A percentile compares a stretch with the other conserved stretches of the same genome.
Conservation (phyloP, 2,329 filamentous ascomycete species). For the Ophiostoma piceae region DNA sequence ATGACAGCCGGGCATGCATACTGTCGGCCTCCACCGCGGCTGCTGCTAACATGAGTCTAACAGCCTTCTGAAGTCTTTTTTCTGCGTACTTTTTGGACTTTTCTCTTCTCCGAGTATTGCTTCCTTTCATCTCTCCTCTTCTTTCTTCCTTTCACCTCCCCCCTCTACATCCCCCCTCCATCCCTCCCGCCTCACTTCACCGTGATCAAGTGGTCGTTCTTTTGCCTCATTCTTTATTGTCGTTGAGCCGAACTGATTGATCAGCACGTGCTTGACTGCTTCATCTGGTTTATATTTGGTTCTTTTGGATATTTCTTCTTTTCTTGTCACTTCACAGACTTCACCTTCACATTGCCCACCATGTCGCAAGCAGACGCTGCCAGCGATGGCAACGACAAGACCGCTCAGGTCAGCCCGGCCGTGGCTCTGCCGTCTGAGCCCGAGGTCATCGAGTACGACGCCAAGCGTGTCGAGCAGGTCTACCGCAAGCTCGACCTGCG, state of each 20-base stretch:
- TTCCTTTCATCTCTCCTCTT: not conserved
- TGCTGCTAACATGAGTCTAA: not conserved
- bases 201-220: conserved; percentile 33
- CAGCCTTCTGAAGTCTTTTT: not conserved
- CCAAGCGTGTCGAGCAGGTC: conserved; percentile 21
- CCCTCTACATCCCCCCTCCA: not conserved
- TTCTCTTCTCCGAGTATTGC: not conserved
- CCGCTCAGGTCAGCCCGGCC: not conserved
- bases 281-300: not conserved
- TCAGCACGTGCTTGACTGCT: not conserved
- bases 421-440: not conserved
- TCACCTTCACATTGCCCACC: conserved; percentile 3
- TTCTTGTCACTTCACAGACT: conserved; percentile 21
- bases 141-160: not conserved
- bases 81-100: not conserved
- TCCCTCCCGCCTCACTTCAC: conserved; percentile 11
- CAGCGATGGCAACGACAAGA: conserved; percentile 16
- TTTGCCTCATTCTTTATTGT: conserved; percentile 43
- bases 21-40: not conserved
- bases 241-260: not conserved
- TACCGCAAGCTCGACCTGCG: conserved; percentile 51
- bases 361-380: conserved; percentile 16
- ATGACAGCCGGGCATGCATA: not conserved
- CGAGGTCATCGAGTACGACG: conserved; percentile 18
- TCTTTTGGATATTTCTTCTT: not conserved